phyloP scores from a whole-genome alignment of 345 rosid genomes.

The Linum usitatissimum region DNA sequence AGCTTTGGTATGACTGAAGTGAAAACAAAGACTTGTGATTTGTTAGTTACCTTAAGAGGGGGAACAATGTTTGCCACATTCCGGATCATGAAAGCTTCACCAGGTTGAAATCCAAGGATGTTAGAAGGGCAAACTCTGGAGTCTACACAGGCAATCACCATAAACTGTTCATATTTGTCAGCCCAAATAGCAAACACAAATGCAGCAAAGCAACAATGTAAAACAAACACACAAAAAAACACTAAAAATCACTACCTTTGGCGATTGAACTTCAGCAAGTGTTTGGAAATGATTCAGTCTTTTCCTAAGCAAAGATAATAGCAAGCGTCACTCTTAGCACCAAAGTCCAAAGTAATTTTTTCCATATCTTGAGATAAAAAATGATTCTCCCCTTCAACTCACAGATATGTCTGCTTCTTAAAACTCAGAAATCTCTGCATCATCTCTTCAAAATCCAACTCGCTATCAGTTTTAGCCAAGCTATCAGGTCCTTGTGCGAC shows the following conservation, averaged over 20 bases:
- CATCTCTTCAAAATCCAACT: slow-evolving; percentile 31
- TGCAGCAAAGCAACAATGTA: not conserved
- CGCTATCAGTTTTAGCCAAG: slow-evolving; percentile 7
- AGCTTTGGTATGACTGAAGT: not conserved
- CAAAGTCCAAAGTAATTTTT: not conserved
- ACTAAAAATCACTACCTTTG: slow-evolving; percentile 16
- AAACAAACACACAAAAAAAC: slow-evolving; percentile 1
- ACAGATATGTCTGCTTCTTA: slow-evolving; percentile 46
- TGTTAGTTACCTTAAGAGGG: slow-evolving; percentile 13
- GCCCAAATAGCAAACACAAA: not conserved
- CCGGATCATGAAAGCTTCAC: slow-evolving; percentile 23
- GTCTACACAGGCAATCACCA: slow-evolving; percentile 30
- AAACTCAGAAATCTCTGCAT: slow-evolving; percentile 45
- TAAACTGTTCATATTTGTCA: slow-evolving; percentile 17
- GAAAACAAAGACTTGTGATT: not conserved
- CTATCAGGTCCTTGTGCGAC: slow-evolving; percentile 13
- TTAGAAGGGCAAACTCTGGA: slow-evolving; percentile 26
- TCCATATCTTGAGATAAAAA: slow-evolving; percentile 2
- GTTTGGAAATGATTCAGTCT: slow-evolving; percentile 14
- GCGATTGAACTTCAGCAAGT: slow-evolving; percentile 18
- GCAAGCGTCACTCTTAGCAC: not conserved
- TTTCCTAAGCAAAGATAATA: slow-evolving; percentile 9
- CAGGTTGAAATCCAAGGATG: slow-evolving; percentile 27
- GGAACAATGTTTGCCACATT: slow-evolving; percentile 24
- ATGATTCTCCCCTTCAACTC: slow-evolving; percentile 13